Evolutionary conservation across 257 asterid genomes (phyloP), one percentile per base, ranked within the genome.

Genomic region (Catharanthus roseus): DNA sequence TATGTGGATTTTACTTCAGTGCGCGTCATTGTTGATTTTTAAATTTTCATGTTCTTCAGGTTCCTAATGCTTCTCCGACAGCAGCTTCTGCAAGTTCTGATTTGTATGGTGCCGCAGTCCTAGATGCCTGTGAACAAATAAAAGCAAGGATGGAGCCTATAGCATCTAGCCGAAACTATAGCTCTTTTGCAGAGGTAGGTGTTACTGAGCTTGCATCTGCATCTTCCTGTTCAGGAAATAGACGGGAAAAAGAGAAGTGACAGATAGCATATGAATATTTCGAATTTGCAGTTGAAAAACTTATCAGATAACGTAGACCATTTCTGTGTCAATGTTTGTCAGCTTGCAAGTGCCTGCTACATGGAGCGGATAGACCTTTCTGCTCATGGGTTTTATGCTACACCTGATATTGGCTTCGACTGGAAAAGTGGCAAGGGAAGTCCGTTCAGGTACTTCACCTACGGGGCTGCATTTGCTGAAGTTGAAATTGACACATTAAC

Each of bases 21-120:
- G 28, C 31, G 19, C 24, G 50, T 64, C 3, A 31, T 33, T n/a
- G n/a, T n/a, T n/a, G n/a, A n/a, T 28, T 67, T 19, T 60, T 68
- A 50, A 24, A 55, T 57, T 56, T 60, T 71, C 33, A 53, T 45
- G 41, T 50, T 49, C 55, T 55, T 49, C 74, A 93, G 98, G 96
- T 93, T 55, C 98, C 98, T 29, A 93, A 93, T 87, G 87, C 98
- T 38, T 91, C 98, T 10, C 97, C 98, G 29, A 93, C 98, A 10
- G 98, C 98, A 69, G 98, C 98, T 82, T 93, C 98, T 78, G 98
- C 98, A 62, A 93, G 98, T 82, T 93, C 98, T 69, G 98, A 93
- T 82, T 70, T 86, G 70, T 93, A 93, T 76, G 98, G 98, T 58
- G 97, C 97, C 7, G 98, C 98, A 72, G 98, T 93, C 79, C 77